Evolutionary conservation across 164 flowering plant species (phyloP), one percentile per base, ranked within the genome.

Genomic region (Hamamelis virginiana): DNA sequence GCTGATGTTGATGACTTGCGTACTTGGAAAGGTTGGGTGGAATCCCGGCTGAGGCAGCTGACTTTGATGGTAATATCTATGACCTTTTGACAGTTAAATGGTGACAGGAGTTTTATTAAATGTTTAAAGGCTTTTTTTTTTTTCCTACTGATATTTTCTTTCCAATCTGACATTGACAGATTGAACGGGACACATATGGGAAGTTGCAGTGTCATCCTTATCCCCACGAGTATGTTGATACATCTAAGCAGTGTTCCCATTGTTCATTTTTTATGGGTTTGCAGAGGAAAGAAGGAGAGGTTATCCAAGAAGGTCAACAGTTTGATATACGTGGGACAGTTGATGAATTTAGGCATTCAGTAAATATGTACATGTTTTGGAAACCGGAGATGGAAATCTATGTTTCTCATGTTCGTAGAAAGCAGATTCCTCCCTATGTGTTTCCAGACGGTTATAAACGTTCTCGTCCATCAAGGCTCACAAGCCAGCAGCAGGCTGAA

Each of bases 11-110:
- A 90, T 80, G 97, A 93, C 73, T 78, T 93, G 80, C 91, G 81
- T 51, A 73, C 84, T 43, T 93, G 99, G 99, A 96, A 83, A 79
- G 99, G 98, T 27, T 96, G 99, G 98, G 99, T 93, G 21, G 99
- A 96, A 76, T 96, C 99, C 16, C 87, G 99, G 62, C 77, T 96
- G 52, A 86, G 98, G 68, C 98, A 85, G 81, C 79, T 96, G 52
- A 92, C 95, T 44, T 73, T 93, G 73, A 93, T 78, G 98, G 99
- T 93, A 77, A 72, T 71, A 52, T 79, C 64, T 78, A 5, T 73
- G 44, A 57, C 66, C 48, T 53, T 62, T 43, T 22, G 21, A 18
- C 19, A 55, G 47, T 44, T 53, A 27, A 74, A 21, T 8, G 55
- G 48, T 25, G 58, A 51, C 16, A 13, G 9, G 10, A 19, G 15